phyloP scores from a whole-genome alignment of 2,329 filamentous ascomycete genomes.

The Diaporthe citriasiana region DNA sequence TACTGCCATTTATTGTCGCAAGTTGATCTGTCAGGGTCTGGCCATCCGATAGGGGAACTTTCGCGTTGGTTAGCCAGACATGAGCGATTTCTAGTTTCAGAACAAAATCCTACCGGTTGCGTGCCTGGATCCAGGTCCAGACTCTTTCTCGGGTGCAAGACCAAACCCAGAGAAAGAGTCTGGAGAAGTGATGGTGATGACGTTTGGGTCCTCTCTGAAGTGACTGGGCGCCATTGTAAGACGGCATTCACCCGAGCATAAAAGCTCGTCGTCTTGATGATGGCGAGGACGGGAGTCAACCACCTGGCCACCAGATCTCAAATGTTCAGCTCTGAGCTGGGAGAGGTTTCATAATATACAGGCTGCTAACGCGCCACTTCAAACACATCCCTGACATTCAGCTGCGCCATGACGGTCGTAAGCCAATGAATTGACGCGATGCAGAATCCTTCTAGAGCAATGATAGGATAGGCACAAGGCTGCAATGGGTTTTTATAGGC shows the following conservation, averaged over 20 bases:
- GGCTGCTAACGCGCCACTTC: neutral
- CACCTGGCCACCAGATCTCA: neutral
- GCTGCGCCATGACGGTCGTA: neutral
- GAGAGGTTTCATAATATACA: constrained; percentile 1
- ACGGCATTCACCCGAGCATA: neutral
- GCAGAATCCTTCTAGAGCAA: neutral
- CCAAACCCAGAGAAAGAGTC: neutral
- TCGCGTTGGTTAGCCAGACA: neutral
- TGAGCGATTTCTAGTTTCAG: neutral
- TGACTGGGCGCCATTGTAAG: neutral
- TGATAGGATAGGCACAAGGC: neutral
- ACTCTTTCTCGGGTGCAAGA: neutral
- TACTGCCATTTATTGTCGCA: neutral
- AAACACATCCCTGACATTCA: constrained; percentile 8
- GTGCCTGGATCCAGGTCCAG: neutral
- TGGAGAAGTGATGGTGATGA: neutral
- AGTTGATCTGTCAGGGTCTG: too few species aligned
- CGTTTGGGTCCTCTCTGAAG: constrained; percentile 3
- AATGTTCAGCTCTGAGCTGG: neutral
- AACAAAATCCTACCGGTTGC: neutral
- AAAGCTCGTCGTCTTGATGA: neutral
- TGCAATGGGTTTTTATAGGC: neutral
- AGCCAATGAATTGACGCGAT: constrained; percentile 1
- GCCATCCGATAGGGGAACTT: neutral
- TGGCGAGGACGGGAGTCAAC: neutral